These are phyloP conservation scores for Pachyrhizus erosus DNA, from an alignment of 306 rosid genomes.

Conservation along the genomic window DNA sequence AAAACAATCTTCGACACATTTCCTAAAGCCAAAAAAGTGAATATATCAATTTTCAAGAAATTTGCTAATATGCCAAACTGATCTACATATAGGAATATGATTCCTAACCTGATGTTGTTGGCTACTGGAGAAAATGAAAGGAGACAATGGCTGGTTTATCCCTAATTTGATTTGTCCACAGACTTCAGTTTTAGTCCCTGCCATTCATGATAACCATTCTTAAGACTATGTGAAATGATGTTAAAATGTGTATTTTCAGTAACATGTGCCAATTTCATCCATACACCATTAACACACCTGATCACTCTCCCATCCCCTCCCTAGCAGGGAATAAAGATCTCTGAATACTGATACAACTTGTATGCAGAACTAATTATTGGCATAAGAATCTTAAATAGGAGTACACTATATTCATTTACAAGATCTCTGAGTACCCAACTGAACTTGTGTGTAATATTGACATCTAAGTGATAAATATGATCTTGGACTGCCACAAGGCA, in stretches of 20 bases:
- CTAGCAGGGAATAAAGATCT: slow-evolving; percentile 1
- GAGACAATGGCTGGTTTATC: slow-evolving; percentile 36
- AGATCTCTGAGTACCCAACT: neutral
- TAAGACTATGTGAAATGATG: slow-evolving; percentile 1
- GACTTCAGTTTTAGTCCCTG: slow-evolving; percentile 35
- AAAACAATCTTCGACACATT: neutral
- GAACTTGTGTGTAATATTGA: neutral
- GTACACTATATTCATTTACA: neutral
- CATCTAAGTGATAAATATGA: neutral
- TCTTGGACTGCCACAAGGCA: neutral
- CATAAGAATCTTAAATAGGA: slow-evolving; percentile 1
- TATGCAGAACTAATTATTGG: slow-evolving; percentile 15
- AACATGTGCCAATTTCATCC: slow-evolving; percentile 19
- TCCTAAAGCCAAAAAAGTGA: slow-evolving; percentile 17
- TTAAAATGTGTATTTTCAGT: slow-evolving; percentile 16
- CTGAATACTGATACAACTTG: neutral
- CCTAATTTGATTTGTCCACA: slow-evolving; percentile 21
- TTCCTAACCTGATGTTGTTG: slow-evolving; percentile 33
- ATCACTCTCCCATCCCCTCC: neutral
- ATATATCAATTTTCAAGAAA: neutral
- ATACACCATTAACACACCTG: neutral
- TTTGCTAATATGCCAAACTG: slow-evolving; percentile 1
- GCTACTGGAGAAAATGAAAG: slow-evolving; percentile 27
- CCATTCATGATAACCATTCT: slow-evolving; percentile 32
- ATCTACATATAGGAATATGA: slow-evolving; percentile 24